Evolutionary conservation across 208 protist genomes (phyloP), one percentile per base, ranked within the genome.

Genomic region (Trypanosoma melophagium): DNA sequence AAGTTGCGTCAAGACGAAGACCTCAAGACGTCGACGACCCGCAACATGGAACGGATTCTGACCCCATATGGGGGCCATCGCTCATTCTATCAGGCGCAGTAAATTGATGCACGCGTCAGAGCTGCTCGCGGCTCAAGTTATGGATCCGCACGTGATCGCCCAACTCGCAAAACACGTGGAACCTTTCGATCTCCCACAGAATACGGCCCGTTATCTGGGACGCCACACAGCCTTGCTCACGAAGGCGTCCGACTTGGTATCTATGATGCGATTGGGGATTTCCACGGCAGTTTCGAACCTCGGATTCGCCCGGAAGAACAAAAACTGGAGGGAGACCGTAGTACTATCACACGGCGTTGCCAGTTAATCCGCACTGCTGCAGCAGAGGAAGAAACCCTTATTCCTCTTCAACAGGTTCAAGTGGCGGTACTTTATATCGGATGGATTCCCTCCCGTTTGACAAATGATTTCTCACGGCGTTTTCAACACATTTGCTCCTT

Each of bases 331-430:
- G 8, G 17, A 14, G 54, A 4, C 12, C 28, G 4, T 21, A 19
- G 24, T 35, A 59, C 54, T 3, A 59, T 59, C 31, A 59, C 54
- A 24, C 19, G 54, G 3, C 54, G 54, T 2, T 3, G 13, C 5
- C 4, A 24, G 24, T 16, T 17, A 38, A 41, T 25, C 10, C 54
- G 54, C 1, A 38, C 42, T 2, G 54, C 54, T 21, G 3, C 54
- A 59, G 19, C 4, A 13, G 28, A 59, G 17, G 28, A 59, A 19
- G 54, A 59, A 19, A 12, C 28, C 10, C 8, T n/a, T 41, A 59
- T 59, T 41, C 54, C 54, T 16, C 28, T 59, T 9, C 54, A 59
- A 35, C 54, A 59, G 31, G 54, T 59, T 41, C 5, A 59, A 7
- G 54, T 59, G 28, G 25, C 16, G 5, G 21, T 59, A 1, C 28